Evolutionary conservation across 305 asterid genomes (phyloP).

Genomic region (Fraxinus xanthoxyloides): DNA sequence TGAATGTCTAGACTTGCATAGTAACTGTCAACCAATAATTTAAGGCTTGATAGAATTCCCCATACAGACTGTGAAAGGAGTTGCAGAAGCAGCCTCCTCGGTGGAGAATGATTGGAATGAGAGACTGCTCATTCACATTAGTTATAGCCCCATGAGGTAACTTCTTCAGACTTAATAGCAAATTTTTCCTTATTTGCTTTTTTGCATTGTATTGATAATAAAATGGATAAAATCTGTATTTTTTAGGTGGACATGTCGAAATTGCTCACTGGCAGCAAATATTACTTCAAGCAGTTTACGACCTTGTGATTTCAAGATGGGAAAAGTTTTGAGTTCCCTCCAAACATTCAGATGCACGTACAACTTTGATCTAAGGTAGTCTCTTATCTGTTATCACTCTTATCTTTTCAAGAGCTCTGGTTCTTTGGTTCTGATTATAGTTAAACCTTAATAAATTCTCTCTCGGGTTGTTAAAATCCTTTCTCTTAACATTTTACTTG

Average conservation of each 20-base stretch:
- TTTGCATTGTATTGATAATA: conserved; percentile 6
- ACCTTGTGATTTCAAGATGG: conserved; percentile 96
- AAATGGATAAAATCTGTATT: conserved; percentile 17
- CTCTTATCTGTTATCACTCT: conserved; percentile 4
- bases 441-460: conserved; percentile 4
- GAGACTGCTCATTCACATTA: conserved; percentile 77
- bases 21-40: not conserved
- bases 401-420: conserved; percentile 8
- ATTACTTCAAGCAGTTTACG: conserved; percentile 66
- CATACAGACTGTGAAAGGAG: conserved; percentile 74
- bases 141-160: conserved; percentile 93
- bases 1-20: not conserved
- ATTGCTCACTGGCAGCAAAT: conserved; percentile 66
- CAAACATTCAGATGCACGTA: conserved; percentile 83
- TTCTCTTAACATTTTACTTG: not conserved
- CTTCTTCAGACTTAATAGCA: conserved; percentile 16
- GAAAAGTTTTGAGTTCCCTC: conserved; percentile 70
- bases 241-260: conserved; percentile 90
- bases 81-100: conserved; percentile 66
- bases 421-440: conserved; percentile 12
- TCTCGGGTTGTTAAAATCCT: conserved; percentile 5
- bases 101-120: conserved; percentile 56
- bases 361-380: conserved; percentile 73
- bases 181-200: not conserved
- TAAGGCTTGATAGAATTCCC: conserved; percentile 15